Evolutionary conservation across 345 rosid genomes (phyloP), one percentile per base, ranked within the genome.

Genomic region (Eucalyptus melliodora): DNA sequence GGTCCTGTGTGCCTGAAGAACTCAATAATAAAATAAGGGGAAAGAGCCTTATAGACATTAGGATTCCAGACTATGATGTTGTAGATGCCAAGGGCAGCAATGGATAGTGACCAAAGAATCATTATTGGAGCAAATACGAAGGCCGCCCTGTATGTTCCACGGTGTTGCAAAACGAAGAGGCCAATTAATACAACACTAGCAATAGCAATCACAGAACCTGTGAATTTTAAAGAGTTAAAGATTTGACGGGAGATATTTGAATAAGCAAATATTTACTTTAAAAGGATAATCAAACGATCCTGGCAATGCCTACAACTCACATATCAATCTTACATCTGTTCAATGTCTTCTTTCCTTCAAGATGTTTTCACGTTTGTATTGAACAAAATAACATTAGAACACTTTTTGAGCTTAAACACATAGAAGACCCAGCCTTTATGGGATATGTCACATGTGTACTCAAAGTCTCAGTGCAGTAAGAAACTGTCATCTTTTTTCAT

Each of bases 101-200:
- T 92, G 59, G 93, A 94, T 56, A 97, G 88, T 89, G 96, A 87
- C 99, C 99, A 98, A 40, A 96, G 88, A 90, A 96, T 94, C 92
- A 95, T 91, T 49, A 98, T 92, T 16, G 99, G 99, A 88, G 99
- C 90, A 93, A 98, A 97, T 87, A 94, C 50, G 91, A 95, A 95
- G 82, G 96, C 96, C 87, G 94, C 95, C 93, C 92, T 93, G 91
- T 95, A 93, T 81, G 95, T 96, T 85, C 99, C 99, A 55, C 92
- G 94, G 92, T 98, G 95, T 93, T 97, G 99, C 94, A 96, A 90
- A 93, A 97, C 96, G 88, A 98, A 98, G 89, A 96, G 97, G 87
- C 99, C 96, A 90, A 96, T 94, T 94, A 98, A 91, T 91, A 95
- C 89, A 85, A 92, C 88, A 86, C 97, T 93, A 69, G 97, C 95